Percentiles rank a stretch among this genome's conserved stretches.
Conservation (phyloP, 2,329 filamentous ascomycete genomes). For the Proliferodiscus dingleyae region DNA sequence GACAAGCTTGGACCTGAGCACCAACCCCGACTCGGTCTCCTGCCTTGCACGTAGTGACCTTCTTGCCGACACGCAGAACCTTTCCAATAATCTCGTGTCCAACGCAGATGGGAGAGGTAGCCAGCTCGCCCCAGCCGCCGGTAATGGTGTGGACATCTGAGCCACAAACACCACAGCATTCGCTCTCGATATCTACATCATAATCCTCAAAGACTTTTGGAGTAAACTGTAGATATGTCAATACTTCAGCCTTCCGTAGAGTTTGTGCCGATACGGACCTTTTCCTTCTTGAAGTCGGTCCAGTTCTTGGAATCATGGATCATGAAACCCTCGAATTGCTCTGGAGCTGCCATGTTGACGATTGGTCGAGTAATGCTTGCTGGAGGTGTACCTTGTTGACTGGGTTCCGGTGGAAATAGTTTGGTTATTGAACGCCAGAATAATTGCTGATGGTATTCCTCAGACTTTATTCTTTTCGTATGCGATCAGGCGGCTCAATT, state of each 20-base stretch:
- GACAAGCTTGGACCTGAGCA: constrained; percentile 46
- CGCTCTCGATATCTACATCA: constrained; percentile 83
- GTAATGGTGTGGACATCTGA: constrained; percentile 67
- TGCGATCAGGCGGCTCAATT: no score
- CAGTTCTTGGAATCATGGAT: constrained; percentile 33
- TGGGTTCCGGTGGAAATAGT: background rate
- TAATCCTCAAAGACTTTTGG: constrained; percentile 81
- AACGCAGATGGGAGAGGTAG: constrained; percentile 27
- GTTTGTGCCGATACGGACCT: constrained; percentile 11
- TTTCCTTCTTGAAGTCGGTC: constrained; percentile 23
- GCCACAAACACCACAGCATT: constrained; percentile 71
- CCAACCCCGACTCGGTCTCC: constrained; percentile 49
- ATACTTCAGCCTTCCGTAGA: background rate
- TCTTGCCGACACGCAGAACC: constrained; percentile 47
- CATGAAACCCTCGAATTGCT: constrained; percentile 58
- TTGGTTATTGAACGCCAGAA: no score
- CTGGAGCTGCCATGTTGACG: constrained; percentile 38
- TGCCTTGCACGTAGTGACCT: constrained; percentile 50
- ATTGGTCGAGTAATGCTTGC: background rate
- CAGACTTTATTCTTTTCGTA: no score
- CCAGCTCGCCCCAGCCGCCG: constrained; percentile 40
- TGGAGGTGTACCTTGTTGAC: background rate
- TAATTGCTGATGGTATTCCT: no score
- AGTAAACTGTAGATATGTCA: constrained; percentile 36
- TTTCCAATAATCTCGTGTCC: constrained; percentile 47